Evolutionary conservation across 2,329 filamentous ascomycete genomes (phyloP).

Genomic region (Clonostachys byssicola): DNA sequence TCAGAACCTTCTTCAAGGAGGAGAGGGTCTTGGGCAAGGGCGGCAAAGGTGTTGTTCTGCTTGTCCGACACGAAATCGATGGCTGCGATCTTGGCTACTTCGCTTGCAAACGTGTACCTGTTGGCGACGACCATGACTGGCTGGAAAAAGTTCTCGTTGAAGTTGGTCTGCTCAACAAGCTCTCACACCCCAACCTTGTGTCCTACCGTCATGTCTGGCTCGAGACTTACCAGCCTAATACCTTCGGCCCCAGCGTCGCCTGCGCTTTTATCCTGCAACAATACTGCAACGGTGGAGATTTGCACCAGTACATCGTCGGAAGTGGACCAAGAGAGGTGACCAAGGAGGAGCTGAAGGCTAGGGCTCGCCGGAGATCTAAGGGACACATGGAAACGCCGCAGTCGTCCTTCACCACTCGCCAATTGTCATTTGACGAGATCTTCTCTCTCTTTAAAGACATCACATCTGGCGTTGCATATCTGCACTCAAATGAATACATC

Average conservation of each 20-base stretch:
- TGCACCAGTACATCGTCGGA: conserved; percentile 82
- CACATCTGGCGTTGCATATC: conserved; percentile 82
- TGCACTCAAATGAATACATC: conserved; percentile 89
- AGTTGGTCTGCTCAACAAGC: conserved; percentile 84
- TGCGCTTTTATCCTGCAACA: conserved; percentile 97
- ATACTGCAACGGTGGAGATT: conserved; percentile 91
- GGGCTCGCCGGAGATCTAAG: conserved; percentile 76
- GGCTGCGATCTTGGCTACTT: conserved; percentile 85
- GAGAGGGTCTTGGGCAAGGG: conserved; percentile 82
- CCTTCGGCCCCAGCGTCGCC: conserved; percentile 85
- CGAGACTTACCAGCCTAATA: conserved; percentile 78
- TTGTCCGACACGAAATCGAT: conserved; percentile 92
- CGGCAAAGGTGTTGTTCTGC: conserved; percentile 88
- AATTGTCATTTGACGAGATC: conserved; percentile 78
- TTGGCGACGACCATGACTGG: conserved; percentile 93
- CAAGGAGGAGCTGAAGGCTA: conserved; percentile 84
- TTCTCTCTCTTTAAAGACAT: conserved; percentile 97
- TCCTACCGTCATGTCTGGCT: conserved; percentile 98
- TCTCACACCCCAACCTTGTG: conserved; percentile 92
- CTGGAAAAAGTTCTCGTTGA: conserved; percentile 90
- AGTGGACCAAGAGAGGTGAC: conserved; percentile 59
- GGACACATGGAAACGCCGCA: conserved; percentile 64
- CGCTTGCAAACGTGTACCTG: conserved; percentile 94
- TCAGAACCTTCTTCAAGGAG: conserved; percentile 88
- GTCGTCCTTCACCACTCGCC: conserved; percentile 34